Evolutionary conservation across 257 asterid species (phyloP), one percentile per base, ranked within the genome.

Genomic region (Fraxinus cuspidata): DNA sequence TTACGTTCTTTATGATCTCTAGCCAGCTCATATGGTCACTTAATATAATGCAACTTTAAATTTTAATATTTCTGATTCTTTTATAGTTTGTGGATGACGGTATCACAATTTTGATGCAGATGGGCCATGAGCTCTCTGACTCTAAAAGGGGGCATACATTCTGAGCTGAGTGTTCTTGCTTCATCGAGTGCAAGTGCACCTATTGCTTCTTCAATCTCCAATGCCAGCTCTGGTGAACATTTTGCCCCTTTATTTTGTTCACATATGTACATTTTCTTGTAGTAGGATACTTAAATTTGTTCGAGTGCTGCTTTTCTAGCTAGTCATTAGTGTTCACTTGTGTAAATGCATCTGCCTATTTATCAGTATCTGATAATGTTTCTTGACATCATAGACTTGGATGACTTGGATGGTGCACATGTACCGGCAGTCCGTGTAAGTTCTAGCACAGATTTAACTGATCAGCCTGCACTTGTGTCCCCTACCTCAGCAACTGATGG

Each of bases 91-190:
- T 74, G 31, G 34, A 70, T 9, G 47, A 40, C 15, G 3, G 69
- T 76, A 44, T 73, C 28, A 56, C 19, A 71, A 37, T 72, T 74
- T 56, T 87, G 78, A 71, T 90, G 88, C 96, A 96, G 99, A 85
- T 96, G 99, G 99, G 99, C 97, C 34, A 96, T 96, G 98, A 96
- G 99, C 85, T 96, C 98, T n/a, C 90, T 96, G 92, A 89, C 97
- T 38, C 76, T 86, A 72, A 96, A 90, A 89, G 97, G 97, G 80
- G 94, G 97, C 81, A 96, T 93, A 90, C 84, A 94, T 85, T 84
- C 89, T 53, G 98, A 96, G 78, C 97, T 83, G 76, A 81, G 78
- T 83, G 81, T 85, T 31, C 71, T 82, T 75, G 75, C 92, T 81
- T 81, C 97, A 81, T 78, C 92, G 77, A 88, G 81, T 84, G 77